Percentiles rank a stretch among this genome's conserved stretches.
Evolutionary conservation across 2,329 filamentous ascomycete genomes (phyloP).

Genomic region (Hymenoscyphus fraxineus): DNA sequence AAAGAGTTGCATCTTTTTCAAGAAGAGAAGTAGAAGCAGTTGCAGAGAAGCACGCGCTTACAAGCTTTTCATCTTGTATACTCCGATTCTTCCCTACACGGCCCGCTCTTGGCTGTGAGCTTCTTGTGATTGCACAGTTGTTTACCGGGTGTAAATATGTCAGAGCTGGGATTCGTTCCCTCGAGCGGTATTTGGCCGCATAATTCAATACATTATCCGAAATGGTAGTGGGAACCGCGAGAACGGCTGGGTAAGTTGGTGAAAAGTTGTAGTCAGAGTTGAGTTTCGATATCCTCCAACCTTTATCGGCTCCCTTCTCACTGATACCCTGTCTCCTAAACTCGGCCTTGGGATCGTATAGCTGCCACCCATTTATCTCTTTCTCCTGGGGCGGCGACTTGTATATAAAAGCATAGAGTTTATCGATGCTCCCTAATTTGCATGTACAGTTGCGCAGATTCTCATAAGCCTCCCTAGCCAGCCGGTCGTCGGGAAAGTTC

Average conservation of each 20-base stretch:
- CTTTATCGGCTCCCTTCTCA: constrained; percentile 57
- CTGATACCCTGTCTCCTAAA: constrained; percentile 85
- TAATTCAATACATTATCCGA: constrained; percentile 98
- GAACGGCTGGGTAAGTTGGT: constrained; percentile 81
- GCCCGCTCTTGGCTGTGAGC: constrained; percentile 86
- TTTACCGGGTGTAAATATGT: constrained; percentile 96
- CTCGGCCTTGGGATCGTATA: constrained; percentile 84
- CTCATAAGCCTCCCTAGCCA: constrained; percentile 82
- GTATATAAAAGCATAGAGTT: constrained; percentile 87
- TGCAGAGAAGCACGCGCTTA: constrained; percentile 87
- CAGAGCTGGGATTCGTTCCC: constrained; percentile 80
- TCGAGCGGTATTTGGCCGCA: constrained; percentile 82
- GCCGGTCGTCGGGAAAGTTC: constrained; percentile 71
- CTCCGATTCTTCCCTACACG: constrained; percentile 76
- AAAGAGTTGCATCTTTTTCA: constrained; percentile 25
- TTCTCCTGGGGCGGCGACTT: constrained; percentile 70
- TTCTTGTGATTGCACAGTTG: constrained; percentile 93
- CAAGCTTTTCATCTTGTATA: constrained; percentile 90
- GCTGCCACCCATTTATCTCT: constrained; percentile 71
- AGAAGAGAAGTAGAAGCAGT: constrained; percentile 29
- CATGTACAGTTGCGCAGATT: constrained; percentile 78
- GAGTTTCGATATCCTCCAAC: constrained; percentile 85
- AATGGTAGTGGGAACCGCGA: constrained; percentile 82
- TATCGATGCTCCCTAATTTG: constrained; percentile 77
- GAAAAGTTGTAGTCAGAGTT: constrained; percentile 90